Evolutionary conservation across 2,329 filamentous ascomycete species (phyloP).

Genomic region (Paecilomyces variotii): DNA sequence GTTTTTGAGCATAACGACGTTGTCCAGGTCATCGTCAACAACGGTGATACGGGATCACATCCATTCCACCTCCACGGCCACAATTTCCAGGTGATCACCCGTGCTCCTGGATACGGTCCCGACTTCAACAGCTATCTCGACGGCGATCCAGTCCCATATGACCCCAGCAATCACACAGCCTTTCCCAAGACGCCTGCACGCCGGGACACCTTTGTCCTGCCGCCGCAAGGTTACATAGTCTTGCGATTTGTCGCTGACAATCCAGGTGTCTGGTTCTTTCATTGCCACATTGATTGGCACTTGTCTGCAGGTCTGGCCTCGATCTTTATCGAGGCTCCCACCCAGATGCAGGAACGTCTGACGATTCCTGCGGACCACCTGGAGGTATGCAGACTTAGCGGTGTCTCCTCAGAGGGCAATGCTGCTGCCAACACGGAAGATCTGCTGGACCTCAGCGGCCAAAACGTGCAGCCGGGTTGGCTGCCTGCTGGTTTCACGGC

Average conservation of each 20-base stretch:
- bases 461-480: slow-evolving; percentile 32
- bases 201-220: slow-evolving; percentile 60
- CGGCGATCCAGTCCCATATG: slow-evolving; percentile 24
- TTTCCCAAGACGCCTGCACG: slow-evolving; percentile 54
- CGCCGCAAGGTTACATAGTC: slow-evolving; percentile 59
- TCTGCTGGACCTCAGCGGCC: background rate
- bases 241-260: slow-evolving; percentile 43
- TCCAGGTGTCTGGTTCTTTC: slow-evolving; percentile 59
- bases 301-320: slow-evolving; percentile 58
- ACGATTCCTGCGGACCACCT: slow-evolving; percentile 41
- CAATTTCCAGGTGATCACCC: slow-evolving; percentile 60
- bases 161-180: slow-evolving; percentile 18
- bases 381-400: background rate
- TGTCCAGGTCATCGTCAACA: slow-evolving; percentile 38
- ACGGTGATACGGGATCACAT: slow-evolving; percentile 35
- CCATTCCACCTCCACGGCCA: slow-evolving; percentile 49
- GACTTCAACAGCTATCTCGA: slow-evolving; percentile 46
- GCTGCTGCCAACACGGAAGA: background rate
- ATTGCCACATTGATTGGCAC: slow-evolving; percentile 79
- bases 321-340: slow-evolving; percentile 56
- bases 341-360: slow-evolving; percentile 53
- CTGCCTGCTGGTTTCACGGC: slow-evolving; percentile 64
- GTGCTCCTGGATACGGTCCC: slow-evolving; percentile 47
- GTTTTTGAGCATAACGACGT: slow-evolving; percentile 32
- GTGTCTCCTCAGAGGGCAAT: background rate